Evolutionary conservation across 2,329 filamentous ascomycete genomes (phyloP).

Genomic region (Colletotrichum costaricense): DNA sequence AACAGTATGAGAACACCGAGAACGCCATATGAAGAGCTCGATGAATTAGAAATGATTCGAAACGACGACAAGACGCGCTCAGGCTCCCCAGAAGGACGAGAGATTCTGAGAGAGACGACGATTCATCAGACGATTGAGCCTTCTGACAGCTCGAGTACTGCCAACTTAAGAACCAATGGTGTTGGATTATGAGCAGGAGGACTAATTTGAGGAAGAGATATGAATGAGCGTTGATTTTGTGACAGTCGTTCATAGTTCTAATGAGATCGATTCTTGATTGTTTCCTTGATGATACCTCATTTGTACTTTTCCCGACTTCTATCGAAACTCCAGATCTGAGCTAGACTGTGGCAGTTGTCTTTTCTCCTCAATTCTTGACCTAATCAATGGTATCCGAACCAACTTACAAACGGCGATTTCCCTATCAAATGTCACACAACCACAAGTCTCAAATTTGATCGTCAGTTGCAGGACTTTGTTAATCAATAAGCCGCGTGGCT

Average conservation of each 20-base stretch:
- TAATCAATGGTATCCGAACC: neutral
- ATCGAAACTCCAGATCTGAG: neutral
- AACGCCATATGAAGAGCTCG: constrained; percentile 25
- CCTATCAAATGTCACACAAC: neutral
- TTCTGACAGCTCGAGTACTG: constrained; percentile 22
- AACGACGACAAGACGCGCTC: neutral
- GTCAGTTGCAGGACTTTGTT: neutral
- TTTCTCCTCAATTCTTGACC: neutral
- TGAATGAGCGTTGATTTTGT: neutral
- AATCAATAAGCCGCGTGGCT: neutral
- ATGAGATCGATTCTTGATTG: neutral
- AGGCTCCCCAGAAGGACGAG: neutral
- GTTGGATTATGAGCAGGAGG: neutral
- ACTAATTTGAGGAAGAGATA: neutral
- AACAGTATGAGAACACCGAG: constrained; percentile 11
- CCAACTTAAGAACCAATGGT: constrained; percentile 2
- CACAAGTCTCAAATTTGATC: neutral
- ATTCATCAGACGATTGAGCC: constrained; percentile 29
- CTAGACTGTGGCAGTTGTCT: neutral
- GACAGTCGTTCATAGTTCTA: neutral
- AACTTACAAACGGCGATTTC: neutral
- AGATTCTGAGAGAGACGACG: constrained; percentile 23
- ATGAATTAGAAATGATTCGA: constrained; percentile 25
- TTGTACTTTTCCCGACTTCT: neutral
- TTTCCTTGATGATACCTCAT: neutral